Evolutionary conservation across 2,329 filamentous ascomycete species (phyloP).

Genomic region (Diplodia corticola): DNA sequence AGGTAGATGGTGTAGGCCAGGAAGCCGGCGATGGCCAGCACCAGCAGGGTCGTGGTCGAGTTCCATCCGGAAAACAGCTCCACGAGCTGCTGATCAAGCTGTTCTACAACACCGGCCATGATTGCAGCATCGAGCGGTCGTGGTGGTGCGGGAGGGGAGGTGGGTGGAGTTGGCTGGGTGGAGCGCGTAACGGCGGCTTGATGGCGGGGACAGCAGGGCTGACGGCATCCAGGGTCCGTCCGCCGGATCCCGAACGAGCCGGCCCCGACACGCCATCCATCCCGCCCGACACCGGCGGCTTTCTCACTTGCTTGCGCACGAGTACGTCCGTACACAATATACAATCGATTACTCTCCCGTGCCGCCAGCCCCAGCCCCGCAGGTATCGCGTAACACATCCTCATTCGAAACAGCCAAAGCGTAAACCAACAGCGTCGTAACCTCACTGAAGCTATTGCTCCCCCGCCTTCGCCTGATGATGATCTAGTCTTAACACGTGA

Average conservation of each 20-base stretch:
- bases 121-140: slow-evolving; percentile 27
- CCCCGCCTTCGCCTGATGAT: slow-evolving; percentile 19
- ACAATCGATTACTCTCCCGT: not conserved
- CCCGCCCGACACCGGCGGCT: no score
- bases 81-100: slow-evolving; percentile 71
- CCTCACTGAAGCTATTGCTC: slow-evolving; percentile 15
- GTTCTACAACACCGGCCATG: slow-evolving; percentile 56
- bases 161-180: not conserved
- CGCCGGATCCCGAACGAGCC: not conserved
- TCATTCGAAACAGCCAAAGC: slow-evolving; percentile 9
- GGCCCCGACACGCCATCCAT: not conserved
- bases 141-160: not conserved
- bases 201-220: slow-evolving; percentile 6
- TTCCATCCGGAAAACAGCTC: slow-evolving; percentile 79
- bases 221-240: slow-evolving; percentile 19
- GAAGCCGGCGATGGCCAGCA: slow-evolving; percentile 65
- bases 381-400: slow-evolving; percentile 18
- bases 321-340: no score
- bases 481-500: slow-evolving; percentile 22
- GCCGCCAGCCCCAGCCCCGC: not conserved
- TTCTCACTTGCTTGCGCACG: not conserved
- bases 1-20: slow-evolving; percentile 70
- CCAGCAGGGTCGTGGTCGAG: slow-evolving; percentile 71
- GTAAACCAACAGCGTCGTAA: slow-evolving; percentile 15
- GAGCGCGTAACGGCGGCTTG: not conserved